Conservation (phyloP, 2,329 filamentous ascomycete genomes). For the Zymoseptoria ardabiliae region DNA sequence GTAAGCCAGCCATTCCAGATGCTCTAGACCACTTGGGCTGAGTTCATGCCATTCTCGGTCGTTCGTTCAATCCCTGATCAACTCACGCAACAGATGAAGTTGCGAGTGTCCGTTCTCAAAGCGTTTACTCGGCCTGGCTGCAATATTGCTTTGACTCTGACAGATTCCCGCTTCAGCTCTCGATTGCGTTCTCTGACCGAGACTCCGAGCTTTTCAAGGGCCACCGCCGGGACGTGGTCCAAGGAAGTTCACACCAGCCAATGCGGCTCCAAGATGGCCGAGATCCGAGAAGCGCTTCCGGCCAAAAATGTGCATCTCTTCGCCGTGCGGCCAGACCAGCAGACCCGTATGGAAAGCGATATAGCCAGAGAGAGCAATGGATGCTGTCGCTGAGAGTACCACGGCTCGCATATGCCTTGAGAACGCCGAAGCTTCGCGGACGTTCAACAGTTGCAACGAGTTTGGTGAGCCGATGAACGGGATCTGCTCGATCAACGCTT, state of each 20-base stretch:
- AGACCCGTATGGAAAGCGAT: conserved; percentile 21
- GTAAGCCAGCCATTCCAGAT: not conserved
- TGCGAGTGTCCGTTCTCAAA: not conserved
- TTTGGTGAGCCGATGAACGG: conserved; percentile 13
- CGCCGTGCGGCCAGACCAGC: conserved; percentile 27
- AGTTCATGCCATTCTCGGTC: not conserved
- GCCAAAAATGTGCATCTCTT: conserved; percentile 29
- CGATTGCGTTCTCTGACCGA: not conserved
- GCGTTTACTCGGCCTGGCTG: not conserved
- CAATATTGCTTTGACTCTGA: not conserved
- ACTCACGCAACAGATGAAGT: not conserved
- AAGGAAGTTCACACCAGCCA: conserved; percentile 20
- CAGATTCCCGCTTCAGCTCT: not conserved
- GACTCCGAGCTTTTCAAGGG: not conserved
- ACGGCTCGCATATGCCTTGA: conserved; percentile 16
- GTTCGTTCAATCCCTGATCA: not conserved
- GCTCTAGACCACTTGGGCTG: not conserved
- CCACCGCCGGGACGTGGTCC: not conserved
- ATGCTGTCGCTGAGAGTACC: conserved; percentile 12
- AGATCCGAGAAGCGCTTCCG: conserved; percentile 28
- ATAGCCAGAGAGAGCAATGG: conserved; percentile 12
- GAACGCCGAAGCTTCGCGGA: conserved; percentile 10
- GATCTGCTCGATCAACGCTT: conserved; percentile 17
- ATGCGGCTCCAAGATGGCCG: conserved; percentile 29
- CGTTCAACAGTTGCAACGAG: conserved; percentile 10